These are phyloP conservation scores for Termitomyces sp. DNA, from an alignment of 768 basidiomycete species.

Conservation along the genomic window DNA sequence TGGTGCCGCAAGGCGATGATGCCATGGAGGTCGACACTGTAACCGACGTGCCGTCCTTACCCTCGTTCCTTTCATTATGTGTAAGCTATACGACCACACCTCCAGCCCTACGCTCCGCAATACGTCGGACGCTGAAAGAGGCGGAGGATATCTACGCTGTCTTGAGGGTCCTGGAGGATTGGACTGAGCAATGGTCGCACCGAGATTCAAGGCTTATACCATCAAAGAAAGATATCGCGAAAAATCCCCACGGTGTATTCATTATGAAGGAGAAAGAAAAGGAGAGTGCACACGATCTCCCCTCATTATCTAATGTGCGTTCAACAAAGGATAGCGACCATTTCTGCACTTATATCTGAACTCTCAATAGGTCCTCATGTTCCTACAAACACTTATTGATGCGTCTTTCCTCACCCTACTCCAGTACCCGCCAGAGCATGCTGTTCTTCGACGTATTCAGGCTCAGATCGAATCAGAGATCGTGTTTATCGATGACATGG, in stretches of 20 bases:
- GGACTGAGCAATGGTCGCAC: constrained; percentile 36
- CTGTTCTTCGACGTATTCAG: constrained; percentile 42
- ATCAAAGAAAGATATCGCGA: constrained; percentile 30
- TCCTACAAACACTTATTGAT: constrained; percentile 66
- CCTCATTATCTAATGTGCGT: constrained; percentile 38
- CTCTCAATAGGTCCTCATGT: constrained; percentile 41
- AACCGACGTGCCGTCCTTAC: constrained; percentile 23
- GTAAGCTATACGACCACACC: constrained; percentile 34
- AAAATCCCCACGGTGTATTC: constrained; percentile 36
- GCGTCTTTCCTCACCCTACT: constrained; percentile 65
- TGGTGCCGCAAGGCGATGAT: constrained; percentile 25
- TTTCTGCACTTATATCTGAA: not conserved
- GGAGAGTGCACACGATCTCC: constrained; percentile 26
- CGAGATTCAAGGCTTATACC: constrained; percentile 33
- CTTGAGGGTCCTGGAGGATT: constrained; percentile 41
- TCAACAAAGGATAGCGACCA: not conserved
- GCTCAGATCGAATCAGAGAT: constrained; percentile 54
- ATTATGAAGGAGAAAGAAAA: constrained; percentile 22
- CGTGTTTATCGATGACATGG: constrained; percentile 39
- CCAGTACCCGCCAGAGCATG: constrained; percentile 56
- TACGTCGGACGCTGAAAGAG: constrained; percentile 44
- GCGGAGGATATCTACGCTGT: constrained; percentile 43
- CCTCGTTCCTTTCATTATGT: constrained; percentile 29
- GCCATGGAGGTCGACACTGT: constrained; percentile 34
- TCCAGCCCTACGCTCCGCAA: constrained; percentile 38